These are phyloP conservation scores for Rhinocladiella mackenziei DNA, from an alignment of 2,329 filamentous ascomycete genomes.

Conservation along the genomic window DNA sequence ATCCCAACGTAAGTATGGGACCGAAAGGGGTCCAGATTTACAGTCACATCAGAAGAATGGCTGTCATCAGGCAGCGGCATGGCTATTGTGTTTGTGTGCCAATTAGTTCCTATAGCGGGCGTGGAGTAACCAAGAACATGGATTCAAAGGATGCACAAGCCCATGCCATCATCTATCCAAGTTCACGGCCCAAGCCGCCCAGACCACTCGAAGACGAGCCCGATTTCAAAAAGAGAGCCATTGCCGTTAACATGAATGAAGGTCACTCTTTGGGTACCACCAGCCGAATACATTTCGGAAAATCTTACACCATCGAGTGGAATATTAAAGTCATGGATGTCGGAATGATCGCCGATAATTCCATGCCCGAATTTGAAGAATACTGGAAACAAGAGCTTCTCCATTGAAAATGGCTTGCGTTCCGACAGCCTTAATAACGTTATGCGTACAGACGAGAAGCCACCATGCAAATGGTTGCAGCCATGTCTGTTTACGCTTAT, in stretches of 20 bases:
- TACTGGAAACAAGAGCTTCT: slow-evolving; percentile 6
- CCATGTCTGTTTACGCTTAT: too few relatives aligned
- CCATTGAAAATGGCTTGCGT: too few relatives aligned
- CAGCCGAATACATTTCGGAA: slow-evolving; percentile 43
- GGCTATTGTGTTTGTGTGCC: neutral
- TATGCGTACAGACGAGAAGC: too few relatives aligned
- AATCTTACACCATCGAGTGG: slow-evolving; percentile 42
- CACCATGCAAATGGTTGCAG: too few relatives aligned
- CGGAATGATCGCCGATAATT: slow-evolving; percentile 28
- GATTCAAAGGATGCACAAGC: neutral
- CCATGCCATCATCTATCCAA: slow-evolving; percentile 12
- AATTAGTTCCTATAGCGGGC: neutral
- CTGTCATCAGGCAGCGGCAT: neutral
- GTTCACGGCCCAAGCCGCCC: neutral
- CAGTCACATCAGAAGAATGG: neutral
- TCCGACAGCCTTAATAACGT: too few relatives aligned
- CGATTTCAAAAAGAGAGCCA: slow-evolving; percentile 34
- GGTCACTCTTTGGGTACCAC: slow-evolving; percentile 31
- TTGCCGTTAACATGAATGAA: slow-evolving; percentile 34
- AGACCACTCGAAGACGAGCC: slow-evolving; percentile 2
- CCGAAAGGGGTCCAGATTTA: too few relatives aligned
- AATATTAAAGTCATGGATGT: slow-evolving; percentile 43
- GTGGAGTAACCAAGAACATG: slow-evolving; percentile 4
- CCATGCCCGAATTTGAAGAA: slow-evolving; percentile 1
- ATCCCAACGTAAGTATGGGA: too few relatives aligned